Base-by-base conservation (phyloP, 805 yeast species). In the Starmerella geochares region DNA sequence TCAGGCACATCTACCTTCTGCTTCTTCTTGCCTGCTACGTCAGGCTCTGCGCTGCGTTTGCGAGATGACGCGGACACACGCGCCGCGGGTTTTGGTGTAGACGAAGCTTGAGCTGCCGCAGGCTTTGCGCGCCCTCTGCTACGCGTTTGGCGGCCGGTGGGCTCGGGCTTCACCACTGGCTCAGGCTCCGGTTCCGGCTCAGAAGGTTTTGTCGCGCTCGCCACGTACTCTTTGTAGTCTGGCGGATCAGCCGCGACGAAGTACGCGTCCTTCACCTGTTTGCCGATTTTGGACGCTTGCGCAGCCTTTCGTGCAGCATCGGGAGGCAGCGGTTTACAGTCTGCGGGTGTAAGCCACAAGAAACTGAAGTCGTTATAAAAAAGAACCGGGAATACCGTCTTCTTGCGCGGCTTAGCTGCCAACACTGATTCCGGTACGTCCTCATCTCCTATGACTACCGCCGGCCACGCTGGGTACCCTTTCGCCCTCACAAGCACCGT, bases 391-490 rank as follows among this genome's bases (percentile, higher is more conserved):
- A 58, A 68, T 6, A 52, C 55, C 13, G 36, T 45, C 24, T 62
- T 60, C 16, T 49, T 51, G 56, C 76, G 76, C 14, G 86, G 84
- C 51, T 71, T 72, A 55, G 71, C 73, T 16, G 65, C 63, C 23
- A 66, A 55, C 25, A 84, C 76, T 56, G 72, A 68, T 19, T 68
- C 75, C 0, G 94, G 92, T 5, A 85, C 70, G 7, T 76, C 64
- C 16, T 73, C 71, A 52, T 69, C 75, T 1, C 80, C 81, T 3
- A 85, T 73, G 3, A 84, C 77, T 73, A 83, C 77, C 2, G 87
- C 86, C 0, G 94, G 94, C 94, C 94, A 85, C 35, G 88, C 81
- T 1, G 94, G 83, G 61, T 78, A 83, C 7, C 92, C 90, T 58
- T 83, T 83, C 36, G 83, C 80, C 62, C 83, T 83, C 3, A 88